These are phyloP conservation scores for Amoebophrya sp. DNA, from an alignment of 169 alveolate species.

Conservation along the genomic window DNA sequence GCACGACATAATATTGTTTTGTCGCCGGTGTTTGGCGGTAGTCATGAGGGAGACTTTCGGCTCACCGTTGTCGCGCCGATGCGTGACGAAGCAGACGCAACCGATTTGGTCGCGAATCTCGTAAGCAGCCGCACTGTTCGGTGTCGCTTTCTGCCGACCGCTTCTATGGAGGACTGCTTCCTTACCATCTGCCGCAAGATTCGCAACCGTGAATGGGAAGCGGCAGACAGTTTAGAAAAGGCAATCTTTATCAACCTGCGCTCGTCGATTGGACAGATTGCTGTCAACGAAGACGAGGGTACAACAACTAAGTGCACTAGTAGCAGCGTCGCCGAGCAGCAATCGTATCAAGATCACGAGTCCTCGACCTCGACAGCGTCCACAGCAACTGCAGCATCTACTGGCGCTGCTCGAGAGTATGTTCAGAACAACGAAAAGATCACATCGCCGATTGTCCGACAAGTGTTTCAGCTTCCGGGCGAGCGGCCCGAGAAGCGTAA, in stretches of 20 bases:
- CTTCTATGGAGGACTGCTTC: not conserved
- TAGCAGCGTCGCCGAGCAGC: too few species aligned
- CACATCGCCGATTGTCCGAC: not conserved
- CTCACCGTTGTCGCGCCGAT: not conserved
- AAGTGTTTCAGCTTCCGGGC: constrained; percentile 6
- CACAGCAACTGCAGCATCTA: too few species aligned
- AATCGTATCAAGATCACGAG: too few species aligned
- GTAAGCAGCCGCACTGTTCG: not conserved
- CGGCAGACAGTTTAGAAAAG: not conserved
- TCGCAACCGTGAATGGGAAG: not conserved
- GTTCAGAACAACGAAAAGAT: too few species aligned
- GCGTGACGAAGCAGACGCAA: not conserved
- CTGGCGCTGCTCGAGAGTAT: too few species aligned
- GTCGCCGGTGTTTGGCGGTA: not conserved
- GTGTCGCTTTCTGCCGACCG: not conserved
- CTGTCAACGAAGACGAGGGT: too few species aligned
- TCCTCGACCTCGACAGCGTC: too few species aligned
- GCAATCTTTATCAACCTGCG: not conserved
- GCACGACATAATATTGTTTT: too few species aligned
- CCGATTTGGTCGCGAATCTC: not conserved
- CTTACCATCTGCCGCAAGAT: not conserved
- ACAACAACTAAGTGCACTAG: too few species aligned
- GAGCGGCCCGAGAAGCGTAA: not conserved
- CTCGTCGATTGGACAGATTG: not conserved
- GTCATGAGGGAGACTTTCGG: not conserved